Evolutionary conservation across 139 green algal species (phyloP), one percentile per base, ranked within the genome.

Genomic region (Volvox reticuliferus): DNA sequence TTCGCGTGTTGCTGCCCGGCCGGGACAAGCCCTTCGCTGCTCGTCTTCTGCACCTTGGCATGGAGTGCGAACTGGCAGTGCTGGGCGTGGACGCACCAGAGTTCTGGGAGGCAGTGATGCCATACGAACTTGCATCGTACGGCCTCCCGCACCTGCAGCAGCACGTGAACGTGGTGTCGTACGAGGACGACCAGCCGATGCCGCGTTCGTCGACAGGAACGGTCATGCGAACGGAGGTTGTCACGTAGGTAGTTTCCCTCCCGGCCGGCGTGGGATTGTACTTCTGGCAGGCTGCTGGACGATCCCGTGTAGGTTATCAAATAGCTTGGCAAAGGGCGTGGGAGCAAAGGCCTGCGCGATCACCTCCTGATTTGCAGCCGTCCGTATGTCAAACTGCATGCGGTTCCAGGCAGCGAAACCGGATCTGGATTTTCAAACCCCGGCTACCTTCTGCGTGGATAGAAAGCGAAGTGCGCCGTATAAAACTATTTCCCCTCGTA

Each of bases 31-130:
- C 91, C 18, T 91, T 88, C 82, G 50, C 61, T 44, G 91, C 91
- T 14, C n/a, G 16, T 9, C 75, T 94, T 32, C 50, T 73, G 30
- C 87, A 92, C 83, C 82, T 94, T 62, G 82, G 83, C 0, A 13
- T 91, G 36, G 91, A 94, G 44, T 87, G 76, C 63, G 91, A 94
- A 37, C 88, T 92, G 63, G 91, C 91, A 26, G 82, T 78, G 18
- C 91, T 94, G 33, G 16, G n/a, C n/a, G 50, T 93, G 50, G 78
- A 78, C 24, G 17, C 12, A 37, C n/a, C 63, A 6, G 89, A 88
- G 69, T 68, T 89, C 26, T 81, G 68, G 65, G n/a, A 26, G 1
- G 32, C 32, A 44, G 24, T 82, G 44, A 33, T 22, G 73, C 67
- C 73, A 22, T 87, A 92, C 67, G 71, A 88, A 35, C 30, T 76